Evolutionary conservation across 2,329 filamentous ascomycete genomes (phyloP).

Genomic region (Teratosphaeria nubilosa): DNA sequence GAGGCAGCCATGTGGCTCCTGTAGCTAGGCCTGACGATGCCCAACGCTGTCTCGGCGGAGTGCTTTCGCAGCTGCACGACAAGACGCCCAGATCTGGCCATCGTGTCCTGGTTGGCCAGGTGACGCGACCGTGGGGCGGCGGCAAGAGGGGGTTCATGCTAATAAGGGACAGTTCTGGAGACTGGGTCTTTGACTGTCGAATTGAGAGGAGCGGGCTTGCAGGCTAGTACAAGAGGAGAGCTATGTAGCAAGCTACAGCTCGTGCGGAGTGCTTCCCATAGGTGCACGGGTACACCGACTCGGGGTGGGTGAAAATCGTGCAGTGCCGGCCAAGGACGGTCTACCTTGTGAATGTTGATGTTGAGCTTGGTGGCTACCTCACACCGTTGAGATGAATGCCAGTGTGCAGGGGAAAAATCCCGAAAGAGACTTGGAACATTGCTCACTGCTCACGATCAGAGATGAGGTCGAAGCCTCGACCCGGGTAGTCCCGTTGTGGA

Average conservation of each 20-base stretch:
- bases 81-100: neutral
- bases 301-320: neutral
- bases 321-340: too few relatives aligned
- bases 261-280: neutral
- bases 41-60: neutral
- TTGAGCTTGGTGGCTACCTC: too few relatives aligned
- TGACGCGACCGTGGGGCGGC: neutral
- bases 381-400: neutral
- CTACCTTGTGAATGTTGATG: neutral
- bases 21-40: neutral
- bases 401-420: too few relatives aligned
- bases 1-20: neutral
- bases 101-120: neutral
- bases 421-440: too few relatives aligned
- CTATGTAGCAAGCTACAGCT: neutral
- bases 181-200: too few relatives aligned
- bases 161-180: too few relatives aligned
- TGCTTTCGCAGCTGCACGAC: neutral
- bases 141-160: too few relatives aligned
- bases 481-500: neutral
- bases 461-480: neutral
- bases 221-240: too few relatives aligned
- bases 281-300: neutral
- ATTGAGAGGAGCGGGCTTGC: too few relatives aligned
- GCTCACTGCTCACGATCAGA: neutral